Base-by-base conservation (phyloP, 2,329 filamentous ascomycete genomes). In the Rhynchosporium agropyri region DNA sequence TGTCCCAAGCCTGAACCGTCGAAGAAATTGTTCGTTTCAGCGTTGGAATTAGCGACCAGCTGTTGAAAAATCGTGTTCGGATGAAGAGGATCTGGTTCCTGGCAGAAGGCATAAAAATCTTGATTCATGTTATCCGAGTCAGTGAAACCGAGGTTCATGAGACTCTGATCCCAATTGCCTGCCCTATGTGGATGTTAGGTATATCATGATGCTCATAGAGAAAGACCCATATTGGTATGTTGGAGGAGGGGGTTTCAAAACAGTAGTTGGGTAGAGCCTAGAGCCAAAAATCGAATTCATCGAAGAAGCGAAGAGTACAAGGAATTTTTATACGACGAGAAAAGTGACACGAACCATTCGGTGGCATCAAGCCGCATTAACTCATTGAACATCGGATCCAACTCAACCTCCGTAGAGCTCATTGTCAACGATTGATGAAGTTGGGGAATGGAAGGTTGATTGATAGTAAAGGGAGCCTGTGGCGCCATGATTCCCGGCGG, bases 361-460 rank as follows among this genome's bases (percentile, higher is more conserved):
- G 78, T 79, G 2, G 79, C 81, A 68, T 86, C 84, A 38, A 85
- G 74, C 8, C 83, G 82, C 3, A 83, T 83, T 43, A 86, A 73
- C 66, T 86, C 83, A 58, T 85, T 83, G 64, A 85, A 85, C 58
- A 84, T 78, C 15, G 79, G 81, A 65, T 84, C 81, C 5, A 67
- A 67, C 38, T 74, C 72, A 6, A 70, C 65, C 36, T 72, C 71
- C 1, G 63, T 42, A 49, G 70, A 67, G 33, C 64, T 65, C 54
- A 67, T 68, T 4, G 68, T 69, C 10, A 68, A 45, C 13, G 67
- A 62, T n/a, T 65, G 63, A 26, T 68, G 67, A 4, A 68, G 55
- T 55, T 62, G 65, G 42, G 67, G 62, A 58, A 63, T 55, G 20
- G 50, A 20, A 57, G 63, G 63, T 46, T 61, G 55, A 7, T 56